Conservation (phyloP, 805 yeast genomes). For the Tetrapisispora fleetii region DNA sequence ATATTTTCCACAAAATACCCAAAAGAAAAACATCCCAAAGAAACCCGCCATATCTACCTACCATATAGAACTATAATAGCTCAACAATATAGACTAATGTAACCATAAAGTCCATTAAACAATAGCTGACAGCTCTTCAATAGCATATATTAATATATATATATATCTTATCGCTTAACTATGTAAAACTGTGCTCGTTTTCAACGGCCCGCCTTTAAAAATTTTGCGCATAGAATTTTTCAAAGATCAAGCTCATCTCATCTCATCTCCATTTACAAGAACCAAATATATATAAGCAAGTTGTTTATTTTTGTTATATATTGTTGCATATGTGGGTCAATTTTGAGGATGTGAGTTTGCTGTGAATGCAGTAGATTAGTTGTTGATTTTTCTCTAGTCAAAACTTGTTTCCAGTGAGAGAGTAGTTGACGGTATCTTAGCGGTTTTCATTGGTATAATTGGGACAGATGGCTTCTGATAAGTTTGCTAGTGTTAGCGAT, state of each 20-base stretch:
- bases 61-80: no score
- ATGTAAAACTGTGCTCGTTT: background rate
- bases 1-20: background rate
- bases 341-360: no score
- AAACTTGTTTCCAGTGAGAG: no score
- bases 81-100: background rate
- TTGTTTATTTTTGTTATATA: no score
- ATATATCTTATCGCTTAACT: no score
- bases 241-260: constrained; percentile 10
- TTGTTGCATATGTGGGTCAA: no score
- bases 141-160: no score
- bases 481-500: constrained; percentile 5
- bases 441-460: background rate
- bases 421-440: no score
- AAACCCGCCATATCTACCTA: no score
- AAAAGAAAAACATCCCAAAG: background rate
- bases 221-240: background rate
- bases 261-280: constrained; percentile 4
- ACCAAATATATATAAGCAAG: no score
- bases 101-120: background rate
- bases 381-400: no score
- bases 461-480: background rate
- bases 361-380: no score
- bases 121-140: background rate
- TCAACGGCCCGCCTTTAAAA: background rate